Conservation (phyloP, 352 stramenopile species). For the Globisporangium viniferum region DNA sequence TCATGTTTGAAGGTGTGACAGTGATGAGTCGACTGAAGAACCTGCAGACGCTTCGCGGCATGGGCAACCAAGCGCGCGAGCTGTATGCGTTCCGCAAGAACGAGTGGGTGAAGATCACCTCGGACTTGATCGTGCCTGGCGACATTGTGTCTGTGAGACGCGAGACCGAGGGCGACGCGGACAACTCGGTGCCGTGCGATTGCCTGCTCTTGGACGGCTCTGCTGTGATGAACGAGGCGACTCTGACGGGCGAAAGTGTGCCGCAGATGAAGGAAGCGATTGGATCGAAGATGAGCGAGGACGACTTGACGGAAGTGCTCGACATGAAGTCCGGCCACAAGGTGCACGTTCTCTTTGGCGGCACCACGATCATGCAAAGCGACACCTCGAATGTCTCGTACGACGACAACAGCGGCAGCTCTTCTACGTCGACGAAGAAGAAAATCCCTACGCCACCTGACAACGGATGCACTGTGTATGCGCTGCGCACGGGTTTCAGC, state of each 20-base stretch:
- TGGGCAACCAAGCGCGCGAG: conserved; percentile 86
- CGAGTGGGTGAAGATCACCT: conserved; percentile 80
- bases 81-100: conserved; percentile 91
- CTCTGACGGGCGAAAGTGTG: conserved; percentile 98
- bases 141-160: conserved; percentile 93
- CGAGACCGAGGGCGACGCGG: conserved; percentile 71
- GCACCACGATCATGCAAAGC: conserved; percentile 90
- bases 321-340: conserved; percentile 88
- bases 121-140: conserved; percentile 89
- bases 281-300: conserved; percentile 60
- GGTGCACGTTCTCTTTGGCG: conserved; percentile 92
- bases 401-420: conserved; percentile 4
- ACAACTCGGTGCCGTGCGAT: conserved; percentile 94
- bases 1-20: conserved; percentile 98
- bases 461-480: conserved; percentile 91
- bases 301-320: conserved; percentile 68
- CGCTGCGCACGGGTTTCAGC: conserved; percentile 97
- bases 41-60: conserved; percentile 93
- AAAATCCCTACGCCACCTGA: conserved; percentile 83
- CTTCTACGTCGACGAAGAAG: conserved; percentile 13
- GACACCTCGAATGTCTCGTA: conserved; percentile 42
- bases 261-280: conserved; percentile 97
- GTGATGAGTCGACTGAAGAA: conserved; percentile 95
- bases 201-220: conserved; percentile 93
- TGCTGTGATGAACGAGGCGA: conserved; percentile 98